Evolutionary conservation across 2,329 filamentous ascomycete species (phyloP), one percentile per base, ranked within the genome.

Genomic region (Rasamsonia emersonii): DNA sequence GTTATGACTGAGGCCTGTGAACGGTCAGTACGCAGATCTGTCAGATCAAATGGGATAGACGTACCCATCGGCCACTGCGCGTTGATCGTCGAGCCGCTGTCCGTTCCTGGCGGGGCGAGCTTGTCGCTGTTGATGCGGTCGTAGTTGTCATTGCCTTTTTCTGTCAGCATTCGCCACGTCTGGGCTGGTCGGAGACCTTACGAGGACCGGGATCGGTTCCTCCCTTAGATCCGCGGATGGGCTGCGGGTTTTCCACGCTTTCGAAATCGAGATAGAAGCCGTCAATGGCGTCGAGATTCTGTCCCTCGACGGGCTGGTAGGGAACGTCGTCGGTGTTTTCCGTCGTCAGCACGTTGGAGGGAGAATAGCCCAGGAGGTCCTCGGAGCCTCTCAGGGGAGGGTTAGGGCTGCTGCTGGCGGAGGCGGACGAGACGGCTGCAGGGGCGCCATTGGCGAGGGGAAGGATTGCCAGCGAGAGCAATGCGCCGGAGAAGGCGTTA

Each of bases 191-290:
- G 5, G 2, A 9, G 6, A 5, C 47, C 49, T 32, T 56, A 50
- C 67, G 59, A 30, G 70, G 69, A 2, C 72, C 72, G 5, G 70
- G 65, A 41, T 75, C 70, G 1, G 65, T 70, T 2, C 52, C 58
- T 9, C 72, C 73, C 8, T 44, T 53, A 9, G 44, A 49, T 3
- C 73, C 73, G 5, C 73, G 65, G 25, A 75, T 66, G 1, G 73
- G 73, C 46, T 77, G 69, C 0, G 73, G 72, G 20, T 63, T 62
- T 3, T 68, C 55, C 17, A 64, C 61, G 32, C 63, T 54, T 30
- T 67, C 60, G 41, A 78, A 73, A 48, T 77, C 62, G 1, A 77
- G 61, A 34, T 66, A 72, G 2, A 65, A 45, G 0, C 73, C 74
- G 9, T 73, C 54, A 7, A 68, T 53, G 0, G 61, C 55, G 28